Conservation (phyloP, 1,284 basidiomycete genomes). For the Pseudozyma pruni region DNA sequence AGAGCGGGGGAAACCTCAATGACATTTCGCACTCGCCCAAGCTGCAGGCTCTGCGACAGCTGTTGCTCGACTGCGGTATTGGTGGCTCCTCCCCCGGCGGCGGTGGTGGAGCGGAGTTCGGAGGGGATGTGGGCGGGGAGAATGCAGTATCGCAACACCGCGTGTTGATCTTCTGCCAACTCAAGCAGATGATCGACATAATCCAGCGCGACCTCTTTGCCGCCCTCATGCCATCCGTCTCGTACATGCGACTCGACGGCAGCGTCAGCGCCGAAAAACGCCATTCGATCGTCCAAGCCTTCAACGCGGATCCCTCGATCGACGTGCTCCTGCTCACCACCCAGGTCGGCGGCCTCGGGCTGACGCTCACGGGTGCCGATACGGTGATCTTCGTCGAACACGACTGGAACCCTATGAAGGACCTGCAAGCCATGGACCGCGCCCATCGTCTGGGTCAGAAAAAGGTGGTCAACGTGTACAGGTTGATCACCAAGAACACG, state of each 20-base stretch:
- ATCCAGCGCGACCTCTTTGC: slow-evolving; percentile 95
- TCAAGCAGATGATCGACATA: slow-evolving; percentile 98
- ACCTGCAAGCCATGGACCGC: slow-evolving; percentile 98
- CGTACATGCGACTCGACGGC: slow-evolving; percentile 96
- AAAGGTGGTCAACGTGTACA: slow-evolving; percentile 98
- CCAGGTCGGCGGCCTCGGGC: slow-evolving; percentile 92
- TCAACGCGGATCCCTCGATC: slow-evolving; percentile 97
- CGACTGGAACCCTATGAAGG: slow-evolving; percentile 99
- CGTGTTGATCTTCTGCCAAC: slow-evolving; percentile 98
- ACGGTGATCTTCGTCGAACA: slow-evolving; percentile 99
- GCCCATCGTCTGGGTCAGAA: slow-evolving; percentile 98
- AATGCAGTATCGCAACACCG: slow-evolving; percentile 86
- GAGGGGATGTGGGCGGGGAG: slow-evolving; percentile 70
- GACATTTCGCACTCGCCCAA: slow-evolving; percentile 95
- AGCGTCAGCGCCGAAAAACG: slow-evolving; percentile 61
- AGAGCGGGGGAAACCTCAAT: slow-evolving; percentile 70
- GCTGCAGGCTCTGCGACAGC: slow-evolving; percentile 75
- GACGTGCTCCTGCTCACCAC: slow-evolving; percentile 96
- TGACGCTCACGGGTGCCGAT: slow-evolving; percentile 97
- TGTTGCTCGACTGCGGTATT: slow-evolving; percentile 84
- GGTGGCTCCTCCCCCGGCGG: slow-evolving; percentile 72
- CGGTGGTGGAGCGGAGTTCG: slow-evolving; percentile 3
- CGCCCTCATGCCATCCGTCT: slow-evolving; percentile 89
- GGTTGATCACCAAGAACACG: slow-evolving; percentile 94
- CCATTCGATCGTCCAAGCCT: slow-evolving; percentile 85